phyloP scores from a whole-genome alignment of 441 rosid genomes.

The Caryocar brasiliense region DNA sequence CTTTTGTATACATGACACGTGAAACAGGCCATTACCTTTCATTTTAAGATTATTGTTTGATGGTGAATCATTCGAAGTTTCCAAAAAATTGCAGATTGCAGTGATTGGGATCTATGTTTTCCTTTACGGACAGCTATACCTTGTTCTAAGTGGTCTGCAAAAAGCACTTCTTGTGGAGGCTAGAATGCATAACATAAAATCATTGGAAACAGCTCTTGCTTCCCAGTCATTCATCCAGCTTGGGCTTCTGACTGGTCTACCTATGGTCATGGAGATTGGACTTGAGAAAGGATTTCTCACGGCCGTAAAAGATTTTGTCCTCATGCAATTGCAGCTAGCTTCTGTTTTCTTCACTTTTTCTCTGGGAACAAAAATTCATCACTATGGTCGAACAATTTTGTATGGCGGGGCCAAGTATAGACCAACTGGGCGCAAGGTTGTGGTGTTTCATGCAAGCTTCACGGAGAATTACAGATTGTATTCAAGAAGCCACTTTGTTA shows the following conservation, averaged over 20 bases:
- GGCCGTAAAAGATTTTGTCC: slow-evolving; percentile 87
- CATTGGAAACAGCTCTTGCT: slow-evolving; percentile 93
- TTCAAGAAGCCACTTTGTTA: slow-evolving; percentile 86
- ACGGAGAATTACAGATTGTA: slow-evolving; percentile 85
- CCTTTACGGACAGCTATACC: slow-evolving; percentile 93
- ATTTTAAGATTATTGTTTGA: too few relatives aligned
- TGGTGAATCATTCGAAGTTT: slow-evolving; percentile 2
- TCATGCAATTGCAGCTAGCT: slow-evolving; percentile 95
- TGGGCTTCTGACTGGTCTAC: slow-evolving; percentile 91
- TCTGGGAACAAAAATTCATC: slow-evolving; percentile 86
- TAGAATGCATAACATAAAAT: slow-evolving; percentile 64
- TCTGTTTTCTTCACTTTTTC: slow-evolving; percentile 96
- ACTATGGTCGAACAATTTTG: slow-evolving; percentile 82
- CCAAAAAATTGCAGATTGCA: slow-evolving; percentile 45
- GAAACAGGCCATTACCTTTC: too few relatives aligned
- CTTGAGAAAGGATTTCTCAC: slow-evolving; percentile 90
- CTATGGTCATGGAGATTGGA: slow-evolving; percentile 98
- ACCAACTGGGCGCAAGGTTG: slow-evolving; percentile 93
- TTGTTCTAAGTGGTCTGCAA: slow-evolving; percentile 89
- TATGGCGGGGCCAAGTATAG: slow-evolving; percentile 93
- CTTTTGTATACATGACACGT: not conserved
- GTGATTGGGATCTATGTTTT: slow-evolving; percentile 80
- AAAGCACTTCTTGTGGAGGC: slow-evolving; percentile 72
- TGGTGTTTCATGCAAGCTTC: slow-evolving; percentile 90
- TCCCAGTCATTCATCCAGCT: slow-evolving; percentile 96